Base-by-base conservation (phyloP, 805 yeast species). In the Hanseniaspora valbyensis region DNA sequence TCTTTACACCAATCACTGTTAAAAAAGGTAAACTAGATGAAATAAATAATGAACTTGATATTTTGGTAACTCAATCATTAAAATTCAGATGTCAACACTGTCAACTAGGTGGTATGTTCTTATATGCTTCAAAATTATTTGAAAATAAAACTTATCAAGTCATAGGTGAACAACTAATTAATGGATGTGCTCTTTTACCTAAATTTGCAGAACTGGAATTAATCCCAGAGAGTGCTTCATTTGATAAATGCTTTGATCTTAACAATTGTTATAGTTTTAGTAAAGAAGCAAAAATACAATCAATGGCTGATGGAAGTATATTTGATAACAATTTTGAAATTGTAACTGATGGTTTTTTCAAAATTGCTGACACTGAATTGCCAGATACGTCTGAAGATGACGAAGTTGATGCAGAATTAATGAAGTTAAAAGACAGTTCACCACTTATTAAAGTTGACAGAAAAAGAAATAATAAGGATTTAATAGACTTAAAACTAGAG, bases 71-170 rank as follows among this genome's bases (percentile, higher is more conserved):
- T 3, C 51, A 49, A 34, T 54, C 53, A n/a, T n/a, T 53, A 40
- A 43, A 33, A 53, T 30, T 53, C 54, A 38, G 42, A 49, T 48
- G 39, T 14, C 51, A 48, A 26, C 51, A 73, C 6, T 78, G 83
- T 56, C 74, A 72, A 51, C 63, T 75, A 3, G 81, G 80, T 14
- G 76, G 80, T 2, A 74, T 74, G 70, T 65, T 72, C 57, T 75
- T 75, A 0, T 57, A 76, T 24, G 76, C 75, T 1, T 65, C 75
- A 5, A 69, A 63, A 42, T 50, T 74, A 1, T 66, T 76, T 18
- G 50, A 55, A 33, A 56, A 66, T 10, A 65, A 68, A 6, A 55
- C 60, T 3, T 72, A 72, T 52, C 53, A 70, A 43, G 24, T 10
- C 24, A 16, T 40, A n/a, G 81, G 75, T 3, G 62, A 60, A 19